phyloP scores from a whole-genome alignment of 1,284 basidiomycete genomes.

The Trichosporon sp. region DNA sequence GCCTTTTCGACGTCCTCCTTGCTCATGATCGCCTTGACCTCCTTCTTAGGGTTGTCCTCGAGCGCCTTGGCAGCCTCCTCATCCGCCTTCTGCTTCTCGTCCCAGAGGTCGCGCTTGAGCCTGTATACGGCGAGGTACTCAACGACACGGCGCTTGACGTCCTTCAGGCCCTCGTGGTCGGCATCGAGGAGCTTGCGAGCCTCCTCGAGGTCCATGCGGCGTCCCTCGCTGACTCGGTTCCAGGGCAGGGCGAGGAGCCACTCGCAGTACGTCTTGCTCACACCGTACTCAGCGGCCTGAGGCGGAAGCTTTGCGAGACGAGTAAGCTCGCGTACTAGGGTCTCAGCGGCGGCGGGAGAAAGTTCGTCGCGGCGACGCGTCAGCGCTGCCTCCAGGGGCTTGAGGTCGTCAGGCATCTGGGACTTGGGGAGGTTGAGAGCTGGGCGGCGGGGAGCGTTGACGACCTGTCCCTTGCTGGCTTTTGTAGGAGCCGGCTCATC shows the following conservation, averaged over 20 bases:
- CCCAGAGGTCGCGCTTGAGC: constrained; percentile 38
- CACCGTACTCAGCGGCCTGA: constrained; percentile 42
- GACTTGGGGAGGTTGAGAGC: constrained; percentile 6
- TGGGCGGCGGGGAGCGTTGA: background rate
- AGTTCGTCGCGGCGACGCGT: constrained; percentile 24
- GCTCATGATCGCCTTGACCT: constrained; percentile 4
- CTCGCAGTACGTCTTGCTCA: constrained; percentile 42
- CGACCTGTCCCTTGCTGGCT: background rate
- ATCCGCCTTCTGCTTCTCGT: constrained; percentile 22
- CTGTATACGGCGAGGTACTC: constrained; percentile 46
- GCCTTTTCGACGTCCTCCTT: constrained; percentile 4
- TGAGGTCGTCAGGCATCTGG: constrained; percentile 36
- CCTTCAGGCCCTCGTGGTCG: constrained; percentile 42
- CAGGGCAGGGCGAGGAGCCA: constrained; percentile 40
- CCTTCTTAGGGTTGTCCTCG: background rate
- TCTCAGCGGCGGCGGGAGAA: constrained; percentile 23
- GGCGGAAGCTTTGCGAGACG: constrained; percentile 37
- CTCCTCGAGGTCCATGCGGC: constrained; percentile 30
- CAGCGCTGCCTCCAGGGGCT: constrained; percentile 25
- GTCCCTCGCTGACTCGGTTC: constrained; percentile 32
- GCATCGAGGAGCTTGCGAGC: constrained; percentile 34
- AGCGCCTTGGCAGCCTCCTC: background rate
- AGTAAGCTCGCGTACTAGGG: constrained; percentile 30
- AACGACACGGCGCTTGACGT: constrained; percentile 42
- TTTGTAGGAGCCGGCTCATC: constrained; percentile 2